Conservation (phyloP, 2,329 filamentous ascomycete species). For the Elsinoe necatrix region DNA sequence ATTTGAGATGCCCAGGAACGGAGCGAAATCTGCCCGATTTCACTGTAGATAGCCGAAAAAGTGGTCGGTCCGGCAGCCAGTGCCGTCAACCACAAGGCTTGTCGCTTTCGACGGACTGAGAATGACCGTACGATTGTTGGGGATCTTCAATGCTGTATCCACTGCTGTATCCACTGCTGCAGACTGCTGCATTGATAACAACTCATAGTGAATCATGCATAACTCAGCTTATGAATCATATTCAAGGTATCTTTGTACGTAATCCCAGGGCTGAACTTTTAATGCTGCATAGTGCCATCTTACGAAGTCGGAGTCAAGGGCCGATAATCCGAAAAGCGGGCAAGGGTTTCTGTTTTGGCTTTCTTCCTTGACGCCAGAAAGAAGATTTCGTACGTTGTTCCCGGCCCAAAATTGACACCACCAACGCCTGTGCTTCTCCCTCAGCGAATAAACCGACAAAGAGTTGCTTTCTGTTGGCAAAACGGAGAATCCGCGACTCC, state of each 20-base stretch:
- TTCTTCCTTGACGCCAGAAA: not conserved
- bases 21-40: not conserved
- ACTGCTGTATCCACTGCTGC: not conserved
- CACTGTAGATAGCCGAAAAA: not conserved
- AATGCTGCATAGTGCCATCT: slow-evolving; percentile 5
- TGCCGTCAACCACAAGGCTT: not conserved
- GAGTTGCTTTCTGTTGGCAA: not conserved
- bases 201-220: not conserved
- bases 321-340: not conserved
- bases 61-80: not conserved
- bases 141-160: not conserved
- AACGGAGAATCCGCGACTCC: not conserved
- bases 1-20: not conserved
- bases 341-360: not conserved
- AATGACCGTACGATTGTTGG: not conserved
- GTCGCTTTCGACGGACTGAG: not conserved
- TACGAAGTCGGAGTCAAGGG: not conserved
- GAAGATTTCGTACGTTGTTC: not conserved
- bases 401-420: not conserved
- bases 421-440: slow-evolving; percentile 10
- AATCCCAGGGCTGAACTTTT: not conserved
- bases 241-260: slow-evolving; percentile 5
- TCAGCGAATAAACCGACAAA: not conserved
- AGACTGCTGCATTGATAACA: not conserved
- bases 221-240: not conserved